phyloP scores from a whole-genome alignment of 2,329 filamentous ascomycete species.

The Fusarium stilboides region DNA sequence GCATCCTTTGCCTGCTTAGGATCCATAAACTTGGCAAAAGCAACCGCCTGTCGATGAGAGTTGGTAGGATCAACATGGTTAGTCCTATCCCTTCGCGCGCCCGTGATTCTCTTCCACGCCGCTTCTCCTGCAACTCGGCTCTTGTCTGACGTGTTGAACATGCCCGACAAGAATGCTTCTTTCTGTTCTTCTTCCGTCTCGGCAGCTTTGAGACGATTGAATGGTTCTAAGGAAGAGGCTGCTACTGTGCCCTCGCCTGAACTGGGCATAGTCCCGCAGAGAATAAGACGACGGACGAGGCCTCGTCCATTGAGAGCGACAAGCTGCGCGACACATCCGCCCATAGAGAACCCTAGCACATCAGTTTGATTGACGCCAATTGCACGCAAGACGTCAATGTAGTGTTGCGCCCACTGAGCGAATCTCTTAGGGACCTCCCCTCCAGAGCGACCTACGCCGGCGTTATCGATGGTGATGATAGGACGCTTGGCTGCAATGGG shows the following conservation, averaged over 20 bases:
- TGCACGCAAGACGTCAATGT: slow-evolving; percentile 54
- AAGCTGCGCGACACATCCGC: slow-evolving; percentile 63
- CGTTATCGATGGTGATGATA: slow-evolving; percentile 64
- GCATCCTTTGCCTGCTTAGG: slow-evolving; percentile 52
- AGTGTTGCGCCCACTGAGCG: slow-evolving; percentile 53
- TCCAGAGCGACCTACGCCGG: slow-evolving; percentile 62
- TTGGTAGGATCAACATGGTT: slow-evolving; percentile 48
- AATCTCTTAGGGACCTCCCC: slow-evolving; percentile 58
- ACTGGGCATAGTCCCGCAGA: slow-evolving; percentile 62
- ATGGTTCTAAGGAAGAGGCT: slow-evolving; percentile 52
- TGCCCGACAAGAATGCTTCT: slow-evolving; percentile 53
- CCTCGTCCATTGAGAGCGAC: slow-evolving; percentile 58
- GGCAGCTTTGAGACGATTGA: slow-evolving; percentile 54
- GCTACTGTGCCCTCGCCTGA: slow-evolving; percentile 53
- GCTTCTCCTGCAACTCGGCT: slow-evolving; percentile 53
- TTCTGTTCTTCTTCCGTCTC: slow-evolving; percentile 53
- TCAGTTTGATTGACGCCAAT: slow-evolving; percentile 60
- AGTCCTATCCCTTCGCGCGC: slow-evolving; percentile 46
- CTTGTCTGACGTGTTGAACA: slow-evolving; percentile 54
- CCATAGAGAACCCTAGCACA: slow-evolving; percentile 66
- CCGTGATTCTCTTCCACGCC: slow-evolving; percentile 55
- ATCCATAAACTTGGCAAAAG: slow-evolving; percentile 57
- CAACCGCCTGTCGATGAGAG: slow-evolving; percentile 52
- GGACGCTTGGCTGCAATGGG: slow-evolving; percentile 59
- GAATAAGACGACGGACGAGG: slow-evolving; percentile 58